These are phyloP conservation scores for Didymella exigua DNA, from an alignment of 2,329 filamentous ascomycete genomes.

Conservation along the genomic window DNA sequence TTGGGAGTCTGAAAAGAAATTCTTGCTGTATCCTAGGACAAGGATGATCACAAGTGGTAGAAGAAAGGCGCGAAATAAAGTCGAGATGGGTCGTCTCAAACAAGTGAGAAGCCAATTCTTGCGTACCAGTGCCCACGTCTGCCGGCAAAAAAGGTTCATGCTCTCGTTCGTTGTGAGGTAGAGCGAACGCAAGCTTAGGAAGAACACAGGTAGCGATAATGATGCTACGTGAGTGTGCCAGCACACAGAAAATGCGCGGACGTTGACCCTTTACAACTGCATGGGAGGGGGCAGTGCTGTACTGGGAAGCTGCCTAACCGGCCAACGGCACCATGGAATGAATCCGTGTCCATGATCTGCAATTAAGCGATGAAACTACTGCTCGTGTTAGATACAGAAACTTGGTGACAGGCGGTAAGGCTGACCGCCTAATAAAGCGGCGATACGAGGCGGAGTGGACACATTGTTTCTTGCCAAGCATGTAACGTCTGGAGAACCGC, in stretches of 20 bases:
- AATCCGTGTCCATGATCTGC: not conserved
- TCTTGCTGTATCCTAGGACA: constrained; percentile 29
- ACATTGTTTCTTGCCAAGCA: not conserved
- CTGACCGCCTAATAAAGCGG: constrained; percentile 5
- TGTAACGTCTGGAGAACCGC: not conserved
- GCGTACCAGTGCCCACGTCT: constrained; percentile 33
- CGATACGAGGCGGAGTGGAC: constrained; percentile 5
- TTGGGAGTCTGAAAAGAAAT: constrained; percentile 29
- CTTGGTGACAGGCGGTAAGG: constrained; percentile 1
- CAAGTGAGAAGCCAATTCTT: constrained; percentile 36
- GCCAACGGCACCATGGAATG: not conserved
- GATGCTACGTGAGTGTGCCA: not conserved
- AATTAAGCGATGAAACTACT: not conserved
- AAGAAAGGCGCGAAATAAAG: constrained; percentile 31
- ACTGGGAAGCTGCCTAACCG: not conserved
- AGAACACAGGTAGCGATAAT: not conserved
- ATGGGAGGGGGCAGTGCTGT: not conserved
- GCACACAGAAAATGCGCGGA: not conserved
- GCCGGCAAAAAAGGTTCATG: constrained; percentile 27
- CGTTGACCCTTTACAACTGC: not conserved
- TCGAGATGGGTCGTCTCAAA: constrained; percentile 26
- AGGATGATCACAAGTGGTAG: constrained; percentile 32
- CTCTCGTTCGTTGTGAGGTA: not conserved
- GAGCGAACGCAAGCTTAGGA: not conserved
- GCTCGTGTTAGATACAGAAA: not conserved